Base-by-base conservation (phyloP, 2,329 filamentous ascomycete genomes). In the Exserohilum rostratum region DNA sequence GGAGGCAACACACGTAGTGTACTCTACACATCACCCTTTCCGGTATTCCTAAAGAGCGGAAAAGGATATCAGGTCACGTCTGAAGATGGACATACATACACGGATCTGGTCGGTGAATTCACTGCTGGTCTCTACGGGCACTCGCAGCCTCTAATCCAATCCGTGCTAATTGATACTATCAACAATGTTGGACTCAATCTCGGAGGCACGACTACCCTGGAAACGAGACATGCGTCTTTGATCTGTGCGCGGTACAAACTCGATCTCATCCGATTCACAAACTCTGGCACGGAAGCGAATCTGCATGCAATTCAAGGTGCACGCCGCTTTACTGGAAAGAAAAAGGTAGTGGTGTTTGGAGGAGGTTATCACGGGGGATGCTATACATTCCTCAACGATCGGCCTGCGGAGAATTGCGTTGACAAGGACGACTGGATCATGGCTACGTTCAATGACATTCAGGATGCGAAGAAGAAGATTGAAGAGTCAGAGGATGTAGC, bases 391-490 rank as follows among this genome's bases (percentile, higher is more conserved):
- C 53, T 76, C 70, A 66, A 57, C 2, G 69, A 68, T 22, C 50
- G 46, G 25, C 71, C 73, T 31, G 76, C 77, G 2, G 68, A 75
- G 1, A 81, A 82, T 39, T 81, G 80, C 22, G 79, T 83, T 0
- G 82, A 85, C 17, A 66, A 61, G 1, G 73, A 81, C 3, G 82
- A 88, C 5, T 89, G 82, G 73, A 72, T 89, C 0, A 68, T 89
- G 2, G 86, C 80, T 1, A 77, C 75, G 31, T 91, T 87, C 68
- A 90, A 90, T 55, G 82, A 89, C 48, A 60, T 82, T 1, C 73
- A 76, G 0, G 77, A 77, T 3, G 80, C 83, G 0, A 72, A 69
- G 5, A 58, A 57, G 2, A 76, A 81, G 10, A 77, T 87, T 6
- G 66, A 76, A 6, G 63, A 35, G 54, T 65, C 60, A 17, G 61